These are phyloP conservation scores for Terana coerulea DNA, from an alignment of 768 basidiomycete species.

Conservation along the genomic window DNA sequence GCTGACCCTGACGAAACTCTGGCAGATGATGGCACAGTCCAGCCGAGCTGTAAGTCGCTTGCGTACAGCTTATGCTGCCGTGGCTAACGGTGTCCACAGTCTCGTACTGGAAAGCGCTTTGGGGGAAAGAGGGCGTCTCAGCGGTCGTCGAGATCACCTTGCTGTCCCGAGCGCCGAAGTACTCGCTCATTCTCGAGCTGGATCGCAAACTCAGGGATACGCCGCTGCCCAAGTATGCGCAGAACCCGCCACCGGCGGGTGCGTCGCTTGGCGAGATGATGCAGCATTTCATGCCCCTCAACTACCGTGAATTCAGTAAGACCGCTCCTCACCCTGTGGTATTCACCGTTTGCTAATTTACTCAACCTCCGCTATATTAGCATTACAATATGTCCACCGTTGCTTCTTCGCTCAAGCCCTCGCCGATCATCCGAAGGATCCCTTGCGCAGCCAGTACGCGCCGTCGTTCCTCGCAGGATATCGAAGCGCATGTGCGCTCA, in stretches of 20 bases:
- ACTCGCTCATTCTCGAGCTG: constrained; percentile 61
- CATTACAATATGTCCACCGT: constrained; percentile 63
- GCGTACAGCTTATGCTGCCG: constrained; percentile 58
- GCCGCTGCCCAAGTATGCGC: constrained; percentile 59
- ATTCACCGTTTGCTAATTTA: constrained; percentile 59
- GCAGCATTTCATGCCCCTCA: constrained; percentile 72
- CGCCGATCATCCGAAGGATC: constrained; percentile 61
- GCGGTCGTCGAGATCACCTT: constrained; percentile 54
- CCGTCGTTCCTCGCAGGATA: constrained; percentile 73
- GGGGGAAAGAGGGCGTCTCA: constrained; percentile 49
- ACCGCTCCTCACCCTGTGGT: constrained; percentile 10
- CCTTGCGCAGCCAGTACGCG: constrained; percentile 64
- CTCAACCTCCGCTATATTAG: constrained; percentile 55
- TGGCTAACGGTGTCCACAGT: constrained; percentile 46
- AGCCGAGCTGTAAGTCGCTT: constrained; percentile 29
- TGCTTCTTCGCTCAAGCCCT: constrained; percentile 70
- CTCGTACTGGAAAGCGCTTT: constrained; percentile 54
- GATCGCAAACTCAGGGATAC: constrained; percentile 66
- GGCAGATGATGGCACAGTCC: constrained; percentile 52
- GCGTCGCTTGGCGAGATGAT: constrained; percentile 57
- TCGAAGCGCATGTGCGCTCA: constrained; percentile 66
- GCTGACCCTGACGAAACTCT: constrained; percentile 51
- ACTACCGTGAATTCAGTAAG: constrained; percentile 69
- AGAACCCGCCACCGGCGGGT: constrained; percentile 44
- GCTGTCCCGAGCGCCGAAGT: constrained; percentile 54